Percentiles rank a stretch among this genome's conserved stretches.
Conservation (phyloP, 1,284 basidiomycete species). For the Cryptococcus sp. region DNA sequence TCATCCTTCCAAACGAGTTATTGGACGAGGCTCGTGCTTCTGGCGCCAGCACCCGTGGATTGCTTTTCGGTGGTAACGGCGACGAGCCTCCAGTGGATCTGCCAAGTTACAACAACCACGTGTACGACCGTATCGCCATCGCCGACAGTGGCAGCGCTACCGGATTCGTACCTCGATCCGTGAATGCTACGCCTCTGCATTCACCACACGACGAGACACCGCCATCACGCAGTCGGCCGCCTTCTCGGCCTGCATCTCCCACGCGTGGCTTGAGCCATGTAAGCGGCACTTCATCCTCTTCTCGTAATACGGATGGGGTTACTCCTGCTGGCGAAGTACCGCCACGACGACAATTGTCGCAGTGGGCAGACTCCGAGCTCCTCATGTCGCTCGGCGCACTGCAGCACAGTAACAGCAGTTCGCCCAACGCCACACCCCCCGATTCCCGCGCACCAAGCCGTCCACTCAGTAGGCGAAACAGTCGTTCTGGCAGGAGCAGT, state of each 20-base stretch:
- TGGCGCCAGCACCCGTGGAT: conserved; percentile 69
- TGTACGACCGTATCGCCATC: conserved; percentile 84
- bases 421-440: conserved; percentile 46
- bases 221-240: conserved; percentile 41
- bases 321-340: conserved; percentile 40
- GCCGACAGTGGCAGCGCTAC: conserved; percentile 59
- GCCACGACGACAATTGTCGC: conserved; percentile 58
- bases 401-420: conserved; percentile 33
- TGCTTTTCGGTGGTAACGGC: conserved; percentile 60
- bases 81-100: conserved; percentile 69
- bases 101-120: conserved; percentile 82
- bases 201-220: conserved; percentile 37
- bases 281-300: conserved; percentile 5
- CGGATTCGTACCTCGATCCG: conserved; percentile 32
- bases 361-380: conserved; percentile 80
- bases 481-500: conserved; percentile 36
- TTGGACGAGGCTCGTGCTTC: conserved; percentile 71
- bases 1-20: conserved; percentile 72
- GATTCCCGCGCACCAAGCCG: conserved; percentile 44
- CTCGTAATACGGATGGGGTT: conserved; percentile 13
- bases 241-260: conserved; percentile 47
- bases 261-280: conserved; percentile 16
- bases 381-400: conserved; percentile 63
- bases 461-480: conserved; percentile 47
- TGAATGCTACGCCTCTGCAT: conserved; percentile 23